Evolutionary conservation across 371 early-diverging fungal species (phyloP), one percentile per base, ranked within the genome.

Genomic region (Mortierella sp.): DNA sequence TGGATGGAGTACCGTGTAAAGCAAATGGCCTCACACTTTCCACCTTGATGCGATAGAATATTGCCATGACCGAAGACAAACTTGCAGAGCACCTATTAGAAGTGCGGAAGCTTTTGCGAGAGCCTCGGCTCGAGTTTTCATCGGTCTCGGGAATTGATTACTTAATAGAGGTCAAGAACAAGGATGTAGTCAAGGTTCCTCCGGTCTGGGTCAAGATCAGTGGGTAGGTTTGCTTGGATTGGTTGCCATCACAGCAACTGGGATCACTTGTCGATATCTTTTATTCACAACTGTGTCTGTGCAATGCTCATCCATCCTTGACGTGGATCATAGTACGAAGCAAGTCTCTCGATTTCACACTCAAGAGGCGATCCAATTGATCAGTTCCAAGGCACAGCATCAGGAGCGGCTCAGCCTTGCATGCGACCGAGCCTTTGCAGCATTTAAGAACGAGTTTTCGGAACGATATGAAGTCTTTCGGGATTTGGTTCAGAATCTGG

Each of bases 321-420:
- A 38, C 42, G 19, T 27, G n/a, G 14, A 18, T 12, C n/a, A 10
- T 84, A 80, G 83, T 24, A 94, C 94, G 2, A 94, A 94, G 67
- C 87, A 85, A 10, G 86, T 88, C n/a, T 84, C 89, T 2, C 89
- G 97, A 34, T 97, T 92, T 72, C 95, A 94, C 65, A 88, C 95
- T 1, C 90, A 90, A 16, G 85, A 84, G 43, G 72, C 94, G 1
- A 73, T 87, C 23, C 82, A 83, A 24, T 70, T 87, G 26, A 79
- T 96, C 12, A 86, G 88, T 48, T 87, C 90, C 59, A 87, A 90
- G 41, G 89, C 94, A n/a, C 91, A 89, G 42, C 67, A 83, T 46
- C 83, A 87, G 28, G 98, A 96, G 71, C 71, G 82, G 48, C 83
- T 95, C 18, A 66, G 61, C 1, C 64, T 86, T 18, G 86, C 89